Percentiles rank a stretch among this genome's conserved stretches.
Conservation (phyloP, 83 land plant genomes). For the Thuja plicata region DNA sequence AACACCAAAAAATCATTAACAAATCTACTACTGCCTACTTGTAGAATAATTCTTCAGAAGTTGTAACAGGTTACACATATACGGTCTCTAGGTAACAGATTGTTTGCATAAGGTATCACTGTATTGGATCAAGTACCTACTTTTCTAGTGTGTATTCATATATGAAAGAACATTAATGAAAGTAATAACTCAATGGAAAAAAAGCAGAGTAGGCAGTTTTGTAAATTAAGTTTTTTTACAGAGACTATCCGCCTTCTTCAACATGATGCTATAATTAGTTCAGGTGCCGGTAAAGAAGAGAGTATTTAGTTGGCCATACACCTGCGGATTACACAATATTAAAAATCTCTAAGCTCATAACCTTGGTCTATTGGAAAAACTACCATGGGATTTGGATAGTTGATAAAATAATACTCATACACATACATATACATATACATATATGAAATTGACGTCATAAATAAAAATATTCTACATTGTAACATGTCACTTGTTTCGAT, state of each 20-base stretch:
- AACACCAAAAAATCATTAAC: not conserved
- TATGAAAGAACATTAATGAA: not conserved
- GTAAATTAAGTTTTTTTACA: not conserved
- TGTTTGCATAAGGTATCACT: not conserved
- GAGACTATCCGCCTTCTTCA: not conserved
- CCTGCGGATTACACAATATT: not conserved
- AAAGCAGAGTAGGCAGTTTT: not conserved
- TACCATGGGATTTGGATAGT: too few relatives aligned
- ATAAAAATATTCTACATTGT: not conserved
- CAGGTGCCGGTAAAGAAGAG: not conserved
- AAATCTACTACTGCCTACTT: not conserved
- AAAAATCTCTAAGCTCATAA: not conserved
- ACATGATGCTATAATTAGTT: not conserved
- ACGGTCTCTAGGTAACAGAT: not conserved
- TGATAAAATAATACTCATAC: too few relatives aligned
- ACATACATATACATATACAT: too few relatives aligned
- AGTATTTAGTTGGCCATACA: not conserved
- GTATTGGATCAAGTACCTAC: not conserved
- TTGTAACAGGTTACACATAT: not conserved
- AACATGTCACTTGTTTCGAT: not conserved
- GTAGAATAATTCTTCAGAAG: not conserved
- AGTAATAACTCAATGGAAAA: not conserved
- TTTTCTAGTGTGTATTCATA: not conserved
- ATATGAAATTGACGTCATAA: not conserved
- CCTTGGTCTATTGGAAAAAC: too few relatives aligned